Base-by-base conservation (phyloP, 1,284 basidiomycete species). In the Melampsora larici-populina region DNA sequence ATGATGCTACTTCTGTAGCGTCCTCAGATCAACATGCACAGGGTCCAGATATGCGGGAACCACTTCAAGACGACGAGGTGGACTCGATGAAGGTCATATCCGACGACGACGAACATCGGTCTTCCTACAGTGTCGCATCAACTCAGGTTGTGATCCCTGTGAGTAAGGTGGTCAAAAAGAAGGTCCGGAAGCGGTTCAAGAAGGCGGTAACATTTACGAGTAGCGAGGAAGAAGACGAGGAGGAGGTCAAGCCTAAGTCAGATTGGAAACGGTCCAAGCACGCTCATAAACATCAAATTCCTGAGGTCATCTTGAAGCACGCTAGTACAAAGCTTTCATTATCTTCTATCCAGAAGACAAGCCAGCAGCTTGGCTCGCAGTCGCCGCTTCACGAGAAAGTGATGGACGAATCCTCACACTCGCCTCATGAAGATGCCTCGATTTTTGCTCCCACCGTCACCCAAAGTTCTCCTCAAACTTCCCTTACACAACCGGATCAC, bases 261-360 rank as follows among this genome's bases (percentile, higher is more conserved):
- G 55, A 40, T 74, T 80, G 18, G 82, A 82, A 82, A 83, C 82
- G 64, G 80, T 55, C 80, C 49, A 65, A 64, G 43, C 9, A 40
- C 2, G 72, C 40, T n/a, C 36, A 36, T 43, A 43, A 43, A 7
- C 33, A 79, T 74, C 79, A 79, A 79, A 80, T 74, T 58, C 79
- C 69, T 72, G 82, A 82, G 63, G 81, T 83, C 36, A 82, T 82
- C 36, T 81, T 80, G 43, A 85, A 84, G 78, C 33, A 33, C 29
- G 17, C n/a, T 21, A 9, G 29, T 2, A 58, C 24, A 24, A n/a
- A 58, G 55, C 29, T 24, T 9, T n/a, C n/a, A 58, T 58, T 58
- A n/a, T 24, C n/a, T n/a, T 9, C 24, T 29, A 58, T 24, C 13
- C n/a, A 29, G 24, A 58, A 58, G 29, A n/a, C 29, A 24, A 9